These are phyloP conservation scores for Linderina pennispora DNA, from an alignment of 192 early-diverging fungal genomes.

Conservation along the genomic window DNA sequence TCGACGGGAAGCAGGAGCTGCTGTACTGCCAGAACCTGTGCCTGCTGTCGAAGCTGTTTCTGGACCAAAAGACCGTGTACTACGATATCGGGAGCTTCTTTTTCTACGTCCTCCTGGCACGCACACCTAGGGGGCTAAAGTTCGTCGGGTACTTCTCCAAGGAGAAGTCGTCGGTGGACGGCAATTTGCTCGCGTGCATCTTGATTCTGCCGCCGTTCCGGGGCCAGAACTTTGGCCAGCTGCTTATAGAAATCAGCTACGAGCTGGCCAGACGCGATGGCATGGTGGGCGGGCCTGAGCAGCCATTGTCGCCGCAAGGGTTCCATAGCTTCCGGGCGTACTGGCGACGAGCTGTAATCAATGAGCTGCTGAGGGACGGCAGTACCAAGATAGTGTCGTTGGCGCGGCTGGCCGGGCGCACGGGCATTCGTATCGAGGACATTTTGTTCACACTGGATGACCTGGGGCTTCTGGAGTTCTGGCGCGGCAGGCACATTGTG, in stretches of 20 bases:
- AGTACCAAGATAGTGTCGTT: constrained; percentile 34
- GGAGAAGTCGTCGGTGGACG: constrained; percentile 79
- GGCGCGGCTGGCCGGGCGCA: constrained; percentile 47
- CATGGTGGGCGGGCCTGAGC: constrained; percentile 78
- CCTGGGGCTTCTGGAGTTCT: constrained; percentile 54
- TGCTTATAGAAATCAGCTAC: constrained; percentile 93
- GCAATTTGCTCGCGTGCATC: constrained; percentile 89
- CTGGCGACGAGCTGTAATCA: constrained; percentile 70
- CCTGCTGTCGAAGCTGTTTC: constrained; percentile 87
- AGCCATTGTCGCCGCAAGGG: constrained; percentile 82
- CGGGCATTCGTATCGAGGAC: constrained; percentile 67
- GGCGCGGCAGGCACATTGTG: constrained; percentile 45
- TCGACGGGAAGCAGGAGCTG: constrained; percentile 85
- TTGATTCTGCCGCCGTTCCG: constrained; percentile 83
- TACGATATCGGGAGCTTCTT: constrained; percentile 91
- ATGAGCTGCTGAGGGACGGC: constrained; percentile 38
- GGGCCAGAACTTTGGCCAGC: constrained; percentile 73
- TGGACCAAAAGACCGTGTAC: constrained; percentile 95
- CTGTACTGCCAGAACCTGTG: constrained; percentile 95
- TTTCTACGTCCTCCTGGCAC: constrained; percentile 80
- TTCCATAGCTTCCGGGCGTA: constrained; percentile 72
- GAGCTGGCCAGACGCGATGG: constrained; percentile 65
- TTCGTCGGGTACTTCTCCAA: constrained; percentile 97
- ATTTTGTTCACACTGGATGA: constrained; percentile 57
- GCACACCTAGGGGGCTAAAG: background rate